Base-by-base conservation (phyloP, 371 early-diverging fungal species). In the Apophysomyces sp. region DNA sequence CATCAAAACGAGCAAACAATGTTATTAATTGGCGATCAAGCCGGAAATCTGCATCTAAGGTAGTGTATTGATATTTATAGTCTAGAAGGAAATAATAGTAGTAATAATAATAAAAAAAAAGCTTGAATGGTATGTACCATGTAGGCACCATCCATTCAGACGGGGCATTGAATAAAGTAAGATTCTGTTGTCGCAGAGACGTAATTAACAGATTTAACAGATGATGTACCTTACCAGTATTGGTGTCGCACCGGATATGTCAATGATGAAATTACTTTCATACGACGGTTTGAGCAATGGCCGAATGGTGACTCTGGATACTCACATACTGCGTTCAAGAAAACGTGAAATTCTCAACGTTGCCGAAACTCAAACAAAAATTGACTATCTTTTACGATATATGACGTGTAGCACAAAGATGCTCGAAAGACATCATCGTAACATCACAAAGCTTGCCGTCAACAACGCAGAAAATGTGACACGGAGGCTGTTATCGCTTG, bases 111-210 rank as follows among this genome's bases (percentile, higher is more conserved):
- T 56, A 30, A 32, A 15, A 31, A 21, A 39, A 29, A 51, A 59
- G 60, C 21, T n/a, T 59, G 32, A 59, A 59, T 24, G 60, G 52
- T 18, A 16, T 29, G 15, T 59, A 59, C 51, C 51, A 51, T 26
- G 51, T 59, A 24, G 60, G 60, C 4, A 51, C 60, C 27, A 36
- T 59, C 52, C 34, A 13, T 36, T 32, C 36, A 44, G 21, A 21
- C 24, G 49, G 8, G 11, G 9, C 4, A 9, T 18, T 44, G 21
- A 7, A 8, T 21, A 44, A 44, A 44, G 49, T 44, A 44, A 6
- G 49, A 9, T 44, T 21, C 16, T 44, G n/a, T 21, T 44, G 21
- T 9, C 1, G 21, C 9, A 21, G 21, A 18, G 5, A 44, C 9
- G n/a, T 2, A 21, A 12, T 18, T 13, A 36, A 30, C 24, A 8